phyloP scores from a whole-genome alignment of 805 yeast genomes.

The Wickerhamiella shivajii region DNA sequence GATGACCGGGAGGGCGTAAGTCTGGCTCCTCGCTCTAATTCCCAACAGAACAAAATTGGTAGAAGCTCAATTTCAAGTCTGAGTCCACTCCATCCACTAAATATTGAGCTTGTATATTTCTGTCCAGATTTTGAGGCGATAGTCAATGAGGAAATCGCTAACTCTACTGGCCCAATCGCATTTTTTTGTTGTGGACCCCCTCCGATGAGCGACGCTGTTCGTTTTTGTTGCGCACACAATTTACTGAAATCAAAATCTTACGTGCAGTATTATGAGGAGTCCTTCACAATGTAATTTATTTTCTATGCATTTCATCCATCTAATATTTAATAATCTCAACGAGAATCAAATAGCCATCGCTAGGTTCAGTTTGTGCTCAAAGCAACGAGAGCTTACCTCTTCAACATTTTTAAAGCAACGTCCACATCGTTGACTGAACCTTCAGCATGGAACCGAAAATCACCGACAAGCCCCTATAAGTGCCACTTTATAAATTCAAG shows the following conservation, averaged over 20 bases:
- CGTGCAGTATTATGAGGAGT: conserved; percentile 13
- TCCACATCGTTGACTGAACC: no score
- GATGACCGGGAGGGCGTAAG: not conserved
- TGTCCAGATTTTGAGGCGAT: conserved; percentile 6
- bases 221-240: conserved; percentile 9
- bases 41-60: conserved; percentile 2
- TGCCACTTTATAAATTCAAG: no score
- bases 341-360: no score
- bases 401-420: no score
- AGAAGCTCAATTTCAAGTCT: not conserved
- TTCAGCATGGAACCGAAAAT: no score
- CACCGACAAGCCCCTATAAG: no score
- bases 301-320: not conserved
- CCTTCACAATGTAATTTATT: conserved; percentile 10
- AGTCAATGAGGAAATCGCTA: conserved; percentile 2
- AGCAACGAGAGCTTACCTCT: no score
- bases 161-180: conserved; percentile 10
- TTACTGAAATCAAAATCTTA: conserved; percentile 8
- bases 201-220: conserved; percentile 11
- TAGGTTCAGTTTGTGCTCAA: no score
- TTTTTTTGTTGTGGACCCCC: conserved; percentile 13
- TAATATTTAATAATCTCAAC: not conserved
- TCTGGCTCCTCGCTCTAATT: not conserved
- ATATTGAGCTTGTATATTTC: not conserved
- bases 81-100: not conserved